A percentile compares a stretch with the other conserved stretches of the same genome.
phyloP scores from a whole-genome alignment of 75 land plant genomes.

The Pinus albicaulis region DNA sequence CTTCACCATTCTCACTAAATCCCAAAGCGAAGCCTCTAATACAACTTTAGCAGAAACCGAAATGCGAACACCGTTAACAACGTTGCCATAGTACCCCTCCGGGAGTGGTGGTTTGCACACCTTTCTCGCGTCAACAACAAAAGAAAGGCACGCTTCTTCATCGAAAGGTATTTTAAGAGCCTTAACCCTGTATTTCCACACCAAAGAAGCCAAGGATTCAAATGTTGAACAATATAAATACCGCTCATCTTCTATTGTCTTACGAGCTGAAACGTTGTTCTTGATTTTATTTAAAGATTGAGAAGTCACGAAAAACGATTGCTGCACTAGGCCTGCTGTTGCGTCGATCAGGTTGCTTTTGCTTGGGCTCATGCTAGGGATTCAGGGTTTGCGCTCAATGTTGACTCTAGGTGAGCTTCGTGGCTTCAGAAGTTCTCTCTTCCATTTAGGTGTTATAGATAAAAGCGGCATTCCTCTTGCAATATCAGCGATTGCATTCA shows the following conservation, averaged over 20 bases:
- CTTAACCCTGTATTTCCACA: conserved; percentile 6
- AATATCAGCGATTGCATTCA: conserved; percentile 29
- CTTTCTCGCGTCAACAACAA: neutral
- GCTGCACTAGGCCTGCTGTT: neutral
- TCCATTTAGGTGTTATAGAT: conserved; percentile 11
- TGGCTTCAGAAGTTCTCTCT: neutral
- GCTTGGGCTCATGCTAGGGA: neutral
- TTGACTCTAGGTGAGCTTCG: neutral
- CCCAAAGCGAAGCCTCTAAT: neutral
- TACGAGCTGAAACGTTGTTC: neutral
- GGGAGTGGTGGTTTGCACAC: neutral
- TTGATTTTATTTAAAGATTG: neutral
- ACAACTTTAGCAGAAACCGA: neutral
- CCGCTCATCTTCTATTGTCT: neutral
- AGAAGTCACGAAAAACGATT: neutral
- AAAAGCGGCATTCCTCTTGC: conserved; percentile 32
- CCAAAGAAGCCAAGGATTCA: conserved; percentile 6
- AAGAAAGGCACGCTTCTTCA: neutral
- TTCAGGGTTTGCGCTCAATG: neutral
- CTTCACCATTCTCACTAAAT: neutral
- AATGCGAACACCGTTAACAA: neutral
- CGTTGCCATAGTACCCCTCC: neutral
- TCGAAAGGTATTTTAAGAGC: neutral
- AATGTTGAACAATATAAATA: conserved; percentile 3
- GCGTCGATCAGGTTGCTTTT: neutral